Evolutionary conservation across 2,329 filamentous ascomycete species (phyloP), one percentile per base, ranked within the genome.

Genomic region (Talaromyces sp.): DNA sequence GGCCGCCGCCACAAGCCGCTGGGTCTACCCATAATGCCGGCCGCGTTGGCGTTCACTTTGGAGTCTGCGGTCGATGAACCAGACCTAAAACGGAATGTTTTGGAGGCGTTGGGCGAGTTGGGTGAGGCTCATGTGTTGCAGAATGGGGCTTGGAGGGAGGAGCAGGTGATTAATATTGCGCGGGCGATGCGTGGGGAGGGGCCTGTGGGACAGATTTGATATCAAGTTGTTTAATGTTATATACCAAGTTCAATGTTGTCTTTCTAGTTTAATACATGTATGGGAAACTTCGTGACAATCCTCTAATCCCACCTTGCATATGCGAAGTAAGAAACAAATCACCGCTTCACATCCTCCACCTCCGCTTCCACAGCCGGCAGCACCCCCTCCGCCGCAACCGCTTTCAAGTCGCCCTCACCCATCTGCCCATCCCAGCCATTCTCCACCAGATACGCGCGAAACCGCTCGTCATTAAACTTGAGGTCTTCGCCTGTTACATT

Each of bases 341-440:
- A 22, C 4, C 44, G 4, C 19, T 47, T 47, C 19, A 47, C 44
- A 47, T 56, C n/a, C 32, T 56, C 54, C 32, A 3, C 22, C 30
- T 55, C 17, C 13, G 47, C 51, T 3, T 54, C 55, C 10, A 55
- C 30, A 11, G 22, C 57, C 27, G 56, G 57, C 13, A 57, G 19
- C 32, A 71, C 65, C 1, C 67, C 67, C 49, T 71, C 65, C 54
- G 69, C 68, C 6, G 73, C 75, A 65, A 72, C 51, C 1, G 69
- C 74, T 47, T 72, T 69, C 49, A 77, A 58, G 66, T 77, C 75
- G 51, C 71, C 70, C 63, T 77, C 75, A 1, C 75, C 76, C 78
- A 82, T 81, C 63, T 78, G 71, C 0, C 78, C 79, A 58, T 77
- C 72, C 80, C 80, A 82, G 0, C 79, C 80, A 60, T 81, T 70